A percentile compares a stretch with the other conserved stretches of the same genome.
These are phyloP conservation scores for Sindora glabra DNA, from an alignment of 306 rosid genomes.

Conservation along the genomic window DNA sequence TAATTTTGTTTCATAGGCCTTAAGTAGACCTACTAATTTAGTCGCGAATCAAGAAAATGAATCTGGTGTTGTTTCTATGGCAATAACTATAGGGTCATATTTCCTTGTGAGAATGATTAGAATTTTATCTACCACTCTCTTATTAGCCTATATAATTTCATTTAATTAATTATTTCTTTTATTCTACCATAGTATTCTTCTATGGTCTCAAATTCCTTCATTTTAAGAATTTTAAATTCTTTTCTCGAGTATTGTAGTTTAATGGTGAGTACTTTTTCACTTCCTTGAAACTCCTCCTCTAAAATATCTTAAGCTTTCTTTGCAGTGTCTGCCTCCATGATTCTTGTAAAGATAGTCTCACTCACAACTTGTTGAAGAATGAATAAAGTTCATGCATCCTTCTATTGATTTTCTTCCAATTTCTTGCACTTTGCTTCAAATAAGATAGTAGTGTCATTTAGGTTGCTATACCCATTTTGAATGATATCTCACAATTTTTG, in stretches of 20 bases:
- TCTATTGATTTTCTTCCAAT: no score
- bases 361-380: neutral
- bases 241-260: neutral
- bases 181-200: no score
- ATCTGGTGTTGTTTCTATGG: neutral
- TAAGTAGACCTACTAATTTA: neutral
- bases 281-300: no score
- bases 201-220: neutral
- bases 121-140: neutral
- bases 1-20: neutral
- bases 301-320: neutral
- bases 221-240: neutral
- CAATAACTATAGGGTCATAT: no score
- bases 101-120: neutral
- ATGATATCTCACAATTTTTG: no score
- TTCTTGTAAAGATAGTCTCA: neutral
- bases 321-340: neutral
- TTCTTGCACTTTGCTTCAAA: no score
- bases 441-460: no score
- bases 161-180: neutral
- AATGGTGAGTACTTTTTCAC: neutral
- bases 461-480: no score
- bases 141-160: neutral
- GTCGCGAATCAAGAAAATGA: neutral
- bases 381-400: no score